A percentile compares a stretch with the other conserved stretches of the same genome.
Conservation (phyloP, 306 rosid genomes). For the Macrotyloma uniflorum region DNA sequence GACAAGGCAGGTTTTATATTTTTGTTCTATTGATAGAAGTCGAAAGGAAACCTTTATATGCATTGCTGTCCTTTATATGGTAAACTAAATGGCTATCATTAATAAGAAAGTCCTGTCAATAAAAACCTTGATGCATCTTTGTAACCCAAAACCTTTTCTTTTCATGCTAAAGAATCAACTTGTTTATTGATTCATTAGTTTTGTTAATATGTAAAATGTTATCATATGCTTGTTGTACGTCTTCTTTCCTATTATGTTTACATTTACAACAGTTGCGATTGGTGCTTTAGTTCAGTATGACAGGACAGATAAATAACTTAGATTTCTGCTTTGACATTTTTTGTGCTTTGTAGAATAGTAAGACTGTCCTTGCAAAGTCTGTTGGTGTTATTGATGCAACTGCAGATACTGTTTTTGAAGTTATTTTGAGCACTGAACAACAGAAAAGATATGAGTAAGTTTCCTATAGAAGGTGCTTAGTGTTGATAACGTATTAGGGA, state of each 20-base stretch:
- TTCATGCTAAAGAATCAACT: background rate
- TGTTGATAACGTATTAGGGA: conserved; percentile 15
- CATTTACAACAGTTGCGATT: conserved; percentile 15
- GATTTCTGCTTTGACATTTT: conserved; percentile 34
- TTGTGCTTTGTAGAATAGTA: conserved; percentile 67
- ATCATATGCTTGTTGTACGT: background rate
- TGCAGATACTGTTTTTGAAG: conserved; percentile 91
- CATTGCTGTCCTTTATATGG: background rate
- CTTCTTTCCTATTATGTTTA: background rate
- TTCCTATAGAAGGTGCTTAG: conserved; percentile 12
- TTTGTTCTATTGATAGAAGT: background rate
- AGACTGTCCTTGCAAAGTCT: conserved; percentile 83
- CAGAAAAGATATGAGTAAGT: conserved; percentile 88
- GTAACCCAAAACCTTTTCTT: background rate
- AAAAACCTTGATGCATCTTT: background rate
- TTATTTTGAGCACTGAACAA: conserved; percentile 67
- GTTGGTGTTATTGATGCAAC: conserved; percentile 85
- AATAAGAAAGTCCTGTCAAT: background rate
- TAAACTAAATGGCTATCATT: background rate
- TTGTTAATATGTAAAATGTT: background rate
- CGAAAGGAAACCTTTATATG: background rate
- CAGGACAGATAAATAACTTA: conserved; percentile 5
- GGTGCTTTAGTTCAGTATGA: conserved; percentile 30
- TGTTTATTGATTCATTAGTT: background rate
- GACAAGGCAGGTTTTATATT: background rate